A percentile compares a stretch with the other conserved stretches of the same genome.
These are phyloP conservation scores for Ogataea nonfermentans DNA, from an alignment of 805 yeast genomes.

Conservation along the genomic window DNA sequence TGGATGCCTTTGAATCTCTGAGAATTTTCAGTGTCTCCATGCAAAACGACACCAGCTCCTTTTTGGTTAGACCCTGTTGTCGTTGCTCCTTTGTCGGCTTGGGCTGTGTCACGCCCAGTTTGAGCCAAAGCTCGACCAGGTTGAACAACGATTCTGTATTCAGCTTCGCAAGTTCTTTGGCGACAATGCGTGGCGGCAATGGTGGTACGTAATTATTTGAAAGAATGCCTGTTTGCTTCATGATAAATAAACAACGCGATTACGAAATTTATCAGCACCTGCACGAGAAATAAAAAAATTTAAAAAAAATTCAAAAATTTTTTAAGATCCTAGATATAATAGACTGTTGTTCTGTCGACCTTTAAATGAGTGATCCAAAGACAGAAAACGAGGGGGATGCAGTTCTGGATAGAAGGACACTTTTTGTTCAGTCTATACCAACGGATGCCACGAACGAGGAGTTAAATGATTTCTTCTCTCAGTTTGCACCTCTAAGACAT, in stretches of 20 bases:
- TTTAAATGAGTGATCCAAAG: conserved; percentile 1
- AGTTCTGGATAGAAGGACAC: conserved; percentile 54
- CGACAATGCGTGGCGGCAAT: conserved; percentile 19
- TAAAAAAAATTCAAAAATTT: conserved; percentile 11
- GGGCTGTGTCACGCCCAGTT: conserved; percentile 32
- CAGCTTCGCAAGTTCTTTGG: conserved; percentile 29
- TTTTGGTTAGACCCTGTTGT: conserved; percentile 19
- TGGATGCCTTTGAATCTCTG: conserved; percentile 20
- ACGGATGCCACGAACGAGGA: conserved; percentile 76
- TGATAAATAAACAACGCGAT: conserved; percentile 10
- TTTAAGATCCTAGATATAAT: conserved; percentile 5
- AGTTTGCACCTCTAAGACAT: conserved; percentile 92
- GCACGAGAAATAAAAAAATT: not conserved
- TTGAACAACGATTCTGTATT: conserved; percentile 31
- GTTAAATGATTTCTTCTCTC: conserved; percentile 80
- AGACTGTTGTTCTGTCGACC: not conserved
- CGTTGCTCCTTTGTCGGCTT: conserved; percentile 20
- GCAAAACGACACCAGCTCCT: conserved; percentile 19
- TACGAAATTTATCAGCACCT: not conserved
- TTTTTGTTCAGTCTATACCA: conserved; percentile 87
- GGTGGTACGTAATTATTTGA: conserved; percentile 37
- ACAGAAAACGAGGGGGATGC: conserved; percentile 19
- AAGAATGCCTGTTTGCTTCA: conserved; percentile 30
- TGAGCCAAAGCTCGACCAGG: conserved; percentile 34
- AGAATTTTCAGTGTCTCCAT: conserved; percentile 14